A percentile compares a stretch with the other conserved stretches of the same genome.
phyloP scores from a whole-genome alignment of 1,284 basidiomycete species.

The Neolentinus lepideus region DNA sequence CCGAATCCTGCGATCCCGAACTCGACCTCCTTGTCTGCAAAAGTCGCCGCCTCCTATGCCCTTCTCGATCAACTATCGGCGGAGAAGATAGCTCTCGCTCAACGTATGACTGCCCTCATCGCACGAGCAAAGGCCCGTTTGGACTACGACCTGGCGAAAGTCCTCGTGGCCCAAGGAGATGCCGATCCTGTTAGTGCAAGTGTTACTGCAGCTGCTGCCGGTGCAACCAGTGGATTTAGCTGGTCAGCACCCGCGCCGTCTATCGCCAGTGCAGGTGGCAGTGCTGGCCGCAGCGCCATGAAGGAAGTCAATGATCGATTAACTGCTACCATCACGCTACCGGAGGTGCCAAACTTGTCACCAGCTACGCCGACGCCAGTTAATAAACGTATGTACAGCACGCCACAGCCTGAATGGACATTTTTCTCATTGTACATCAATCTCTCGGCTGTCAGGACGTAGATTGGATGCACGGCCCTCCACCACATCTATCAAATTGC shows the following conservation, averaged over 20 bases:
- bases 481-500: constrained; percentile 27
- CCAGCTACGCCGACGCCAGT: constrained; percentile 21
- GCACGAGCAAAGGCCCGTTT: constrained; percentile 45
- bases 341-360: constrained; percentile 20
- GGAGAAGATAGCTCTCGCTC: constrained; percentile 49
- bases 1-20: constrained; percentile 21
- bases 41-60: constrained; percentile 41
- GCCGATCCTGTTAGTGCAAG: constrained; percentile 18
- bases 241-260: constrained; percentile 12
- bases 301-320: constrained; percentile 42
- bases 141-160: constrained; percentile 46
- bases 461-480: constrained; percentile 10
- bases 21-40: constrained; percentile 35
- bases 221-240: constrained; percentile 15
- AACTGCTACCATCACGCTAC: constrained; percentile 30
- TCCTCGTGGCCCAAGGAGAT: constrained; percentile 51
- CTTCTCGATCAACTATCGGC: constrained; percentile 44
- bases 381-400: constrained; percentile 19
- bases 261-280: constrained; percentile 13
- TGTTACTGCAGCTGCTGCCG: background rate
- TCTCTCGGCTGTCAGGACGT: background rate
- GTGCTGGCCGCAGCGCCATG: constrained; percentile 27
- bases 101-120: constrained; percentile 45
- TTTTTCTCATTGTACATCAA: too few species aligned
- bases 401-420: background rate